Percentiles rank a stretch among this genome's conserved stretches.
phyloP scores from a whole-genome alignment of 1,284 basidiomycete species.

The Cryptococcus depauperatus region DNA sequence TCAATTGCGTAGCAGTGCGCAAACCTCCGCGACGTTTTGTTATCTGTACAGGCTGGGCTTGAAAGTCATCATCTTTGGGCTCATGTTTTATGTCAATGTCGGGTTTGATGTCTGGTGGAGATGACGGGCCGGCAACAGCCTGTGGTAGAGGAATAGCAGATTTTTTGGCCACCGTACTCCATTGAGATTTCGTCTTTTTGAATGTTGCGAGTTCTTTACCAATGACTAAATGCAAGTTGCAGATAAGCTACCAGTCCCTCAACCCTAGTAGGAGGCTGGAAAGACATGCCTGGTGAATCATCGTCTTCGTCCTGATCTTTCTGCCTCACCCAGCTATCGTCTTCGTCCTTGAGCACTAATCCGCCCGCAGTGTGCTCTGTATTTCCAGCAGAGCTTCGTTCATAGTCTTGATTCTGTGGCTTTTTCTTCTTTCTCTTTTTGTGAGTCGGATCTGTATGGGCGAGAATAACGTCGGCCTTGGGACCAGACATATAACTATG shows the following conservation, averaged over 20 bases:
- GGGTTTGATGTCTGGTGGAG: conserved; percentile 7
- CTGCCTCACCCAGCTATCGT: conserved; percentile 49
- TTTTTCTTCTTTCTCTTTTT: conserved; percentile 65
- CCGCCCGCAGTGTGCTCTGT: conserved; percentile 21
- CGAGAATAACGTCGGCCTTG: conserved; percentile 90
- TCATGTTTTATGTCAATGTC: conserved; percentile 4
- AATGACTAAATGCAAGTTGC: conserved; percentile 22
- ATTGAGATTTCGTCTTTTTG: conserved; percentile 33
- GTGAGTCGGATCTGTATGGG: conserved; percentile 51
- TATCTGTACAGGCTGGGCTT: conserved; percentile 38
- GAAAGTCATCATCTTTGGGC: conserved; percentile 12
- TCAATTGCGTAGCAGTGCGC: conserved; percentile 53
- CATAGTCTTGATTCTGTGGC: conserved; percentile 53
- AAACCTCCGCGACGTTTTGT: conserved; percentile 58
- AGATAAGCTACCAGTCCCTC: not conserved
- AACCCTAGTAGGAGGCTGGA: not conserved
- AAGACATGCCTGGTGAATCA: conserved; percentile 44
- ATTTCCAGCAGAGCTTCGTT: conserved; percentile 31
- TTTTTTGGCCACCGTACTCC: conserved; percentile 31
- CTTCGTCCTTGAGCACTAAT: conserved; percentile 43
- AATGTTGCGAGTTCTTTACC: conserved; percentile 37
- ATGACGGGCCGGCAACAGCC: conserved; percentile 6
- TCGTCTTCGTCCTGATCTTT: conserved; percentile 32
- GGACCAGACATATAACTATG: conserved; percentile 86
- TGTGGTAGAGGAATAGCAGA: conserved; percentile 11